These are phyloP conservation scores for Ottelia alismoides DNA, from an alignment of 106 monocot species.

Conservation along the genomic window DNA sequence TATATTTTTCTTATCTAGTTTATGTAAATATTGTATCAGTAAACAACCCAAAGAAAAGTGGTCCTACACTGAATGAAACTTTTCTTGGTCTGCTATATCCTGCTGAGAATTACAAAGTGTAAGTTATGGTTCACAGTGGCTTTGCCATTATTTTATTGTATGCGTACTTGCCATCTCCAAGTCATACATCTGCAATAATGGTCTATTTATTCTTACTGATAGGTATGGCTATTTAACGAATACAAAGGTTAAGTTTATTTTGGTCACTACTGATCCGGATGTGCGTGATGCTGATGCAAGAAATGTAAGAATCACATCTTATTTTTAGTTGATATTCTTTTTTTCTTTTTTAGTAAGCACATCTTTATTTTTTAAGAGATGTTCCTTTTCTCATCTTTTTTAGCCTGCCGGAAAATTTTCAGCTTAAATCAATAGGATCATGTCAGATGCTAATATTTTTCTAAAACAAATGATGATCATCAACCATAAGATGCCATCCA, in stretches of 20 bases:
- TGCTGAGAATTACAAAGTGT: constrained; percentile 95
- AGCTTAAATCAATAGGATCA: no score
- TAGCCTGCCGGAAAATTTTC: no score
- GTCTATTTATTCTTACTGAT: background rate
- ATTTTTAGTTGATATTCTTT: no score
- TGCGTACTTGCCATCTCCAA: no score
- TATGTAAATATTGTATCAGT: constrained; percentile 19
- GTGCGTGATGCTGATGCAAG: constrained; percentile 83
- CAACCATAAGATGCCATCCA: no score
- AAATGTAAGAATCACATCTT: constrained; percentile 49
- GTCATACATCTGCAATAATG: background rate
- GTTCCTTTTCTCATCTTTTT: no score
- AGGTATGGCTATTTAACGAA: constrained; percentile 98
- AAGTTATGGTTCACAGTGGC: no score
- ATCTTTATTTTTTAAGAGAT: no score
- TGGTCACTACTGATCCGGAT: constrained; percentile 87
- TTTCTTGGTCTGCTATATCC: constrained; percentile 95
- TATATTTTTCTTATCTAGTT: background rate
- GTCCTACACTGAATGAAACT: constrained; percentile 80
- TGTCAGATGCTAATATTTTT: no score
- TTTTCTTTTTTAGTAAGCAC: no score
- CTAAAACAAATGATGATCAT: no score
- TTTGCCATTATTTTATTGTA: no score
- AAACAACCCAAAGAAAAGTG: constrained; percentile 88
- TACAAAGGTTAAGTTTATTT: constrained; percentile 92